phyloP scores from a whole-genome alignment of 192 early-diverging fungal species.

The Neocallimastix lanati region DNA sequence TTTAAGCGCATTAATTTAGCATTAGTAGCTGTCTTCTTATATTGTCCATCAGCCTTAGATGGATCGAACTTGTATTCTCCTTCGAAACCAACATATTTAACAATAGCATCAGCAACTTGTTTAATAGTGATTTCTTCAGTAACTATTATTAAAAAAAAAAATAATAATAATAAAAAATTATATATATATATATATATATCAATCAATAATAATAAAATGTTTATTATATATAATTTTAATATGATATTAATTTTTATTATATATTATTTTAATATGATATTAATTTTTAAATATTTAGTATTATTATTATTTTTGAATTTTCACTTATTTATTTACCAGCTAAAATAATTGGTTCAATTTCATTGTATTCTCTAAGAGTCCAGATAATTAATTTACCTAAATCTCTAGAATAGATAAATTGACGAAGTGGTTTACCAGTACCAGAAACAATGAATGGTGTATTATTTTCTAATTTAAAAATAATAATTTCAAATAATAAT shows the following conservation, averaged over 20 bases:
- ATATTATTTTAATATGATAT: too few species aligned
- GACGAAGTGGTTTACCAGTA: constrained; percentile 56
- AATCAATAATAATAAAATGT: too few species aligned
- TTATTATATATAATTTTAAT: too few species aligned
- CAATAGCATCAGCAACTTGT: constrained; percentile 57
- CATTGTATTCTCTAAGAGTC: constrained; percentile 59
- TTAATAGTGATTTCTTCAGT: constrained; percentile 59
- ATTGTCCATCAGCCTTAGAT: constrained; percentile 56
- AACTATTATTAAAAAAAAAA: constrained; percentile 19
- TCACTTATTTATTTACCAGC: constrained; percentile 43
- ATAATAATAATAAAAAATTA: constrained; percentile 1
- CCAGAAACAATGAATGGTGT: constrained; percentile 59
- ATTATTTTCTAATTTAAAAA: constrained; percentile 42
- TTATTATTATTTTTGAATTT: too few species aligned
- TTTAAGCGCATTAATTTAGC: constrained; percentile 45
- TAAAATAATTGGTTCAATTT: constrained; percentile 61
- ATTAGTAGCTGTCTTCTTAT: constrained; percentile 73
- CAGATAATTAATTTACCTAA: constrained; percentile 63
- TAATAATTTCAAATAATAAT: constrained; percentile 1
- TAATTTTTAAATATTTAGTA: too few species aligned
- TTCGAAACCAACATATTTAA: constrained; percentile 41
- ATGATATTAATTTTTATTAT: too few species aligned
- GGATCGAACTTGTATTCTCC: constrained; percentile 53
- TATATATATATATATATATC: constrained; percentile 1
- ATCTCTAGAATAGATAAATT: constrained; percentile 69